Conservation (phyloP, 129 eudicot species). For the Saposhnikovia divaricata region DNA sequence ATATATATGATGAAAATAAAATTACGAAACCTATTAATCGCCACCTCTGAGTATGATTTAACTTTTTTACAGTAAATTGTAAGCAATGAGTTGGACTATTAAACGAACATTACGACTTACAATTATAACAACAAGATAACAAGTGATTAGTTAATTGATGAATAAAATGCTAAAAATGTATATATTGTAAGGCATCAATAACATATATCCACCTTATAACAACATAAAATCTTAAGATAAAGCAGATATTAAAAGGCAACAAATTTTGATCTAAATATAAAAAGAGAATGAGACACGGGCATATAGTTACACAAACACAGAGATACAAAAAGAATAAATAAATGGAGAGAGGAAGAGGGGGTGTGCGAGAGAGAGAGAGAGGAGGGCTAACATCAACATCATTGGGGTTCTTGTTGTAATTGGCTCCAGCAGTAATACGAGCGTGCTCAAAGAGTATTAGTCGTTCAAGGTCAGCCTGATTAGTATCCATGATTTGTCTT, state of each 20-base stretch:
- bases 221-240: no score
- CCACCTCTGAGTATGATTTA: neutral
- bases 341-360: no score
- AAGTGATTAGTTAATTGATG: neutral
- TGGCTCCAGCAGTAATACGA: constrained; percentile 63
- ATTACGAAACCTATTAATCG: neutral
- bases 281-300: no score
- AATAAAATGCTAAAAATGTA: no score
- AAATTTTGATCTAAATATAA: no score
- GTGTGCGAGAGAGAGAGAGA: no score
- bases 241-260: no score
- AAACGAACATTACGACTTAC: neutral
- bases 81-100: neutral
- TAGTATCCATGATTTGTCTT: constrained; percentile 42
- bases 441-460: constrained; percentile 68
- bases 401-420: constrained; percentile 50
- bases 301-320: no score
- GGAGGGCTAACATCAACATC: constrained; percentile 51
- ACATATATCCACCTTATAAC: no score
- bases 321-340: neutral
- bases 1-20: neutral
- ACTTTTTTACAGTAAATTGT: neutral
- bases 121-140: neutral
- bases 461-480: constrained; percentile 46
- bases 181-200: no score